Percentiles rank a stretch among this genome's conserved stretches.
These are phyloP conservation scores for Entoloma clypeatum DNA, from an alignment of 1,284 basidiomycete genomes.

Conservation along the genomic window DNA sequence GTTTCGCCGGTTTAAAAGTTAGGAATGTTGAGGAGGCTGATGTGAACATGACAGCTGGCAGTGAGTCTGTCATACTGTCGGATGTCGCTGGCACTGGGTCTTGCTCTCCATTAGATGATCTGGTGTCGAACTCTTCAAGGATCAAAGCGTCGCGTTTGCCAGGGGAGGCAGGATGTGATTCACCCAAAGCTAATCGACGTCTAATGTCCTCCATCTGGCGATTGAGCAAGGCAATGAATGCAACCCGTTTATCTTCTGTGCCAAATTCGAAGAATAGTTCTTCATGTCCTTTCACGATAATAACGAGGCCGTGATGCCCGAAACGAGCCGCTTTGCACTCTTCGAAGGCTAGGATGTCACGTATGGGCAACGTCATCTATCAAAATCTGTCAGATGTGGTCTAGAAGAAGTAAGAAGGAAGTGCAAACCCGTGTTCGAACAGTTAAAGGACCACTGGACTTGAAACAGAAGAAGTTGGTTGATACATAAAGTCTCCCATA, in stretches of 20 bases:
- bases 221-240: conserved; percentile 74
- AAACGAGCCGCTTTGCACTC: conserved; percentile 86
- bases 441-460: conserved; percentile 72
- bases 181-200: conserved; percentile 42
- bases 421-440: conserved; percentile 70
- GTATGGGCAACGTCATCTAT: conserved; percentile 92
- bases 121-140: conserved; percentile 68
- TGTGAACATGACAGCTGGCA: conserved; percentile 90
- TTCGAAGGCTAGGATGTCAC: conserved; percentile 82
- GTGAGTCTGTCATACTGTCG: conserved; percentile 58
- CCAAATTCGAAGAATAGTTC: conserved; percentile 96
- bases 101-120: conserved; percentile 38
- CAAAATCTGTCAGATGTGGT: conserved; percentile 8
- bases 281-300: conserved; percentile 93
- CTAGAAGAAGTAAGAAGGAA: conserved; percentile 2
- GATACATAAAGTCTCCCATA: conserved; percentile 86
- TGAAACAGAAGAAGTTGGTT: conserved; percentile 87
- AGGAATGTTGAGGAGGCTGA: conserved; percentile 91
- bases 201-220: conserved; percentile 76
- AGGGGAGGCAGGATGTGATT: conserved; percentile 37
- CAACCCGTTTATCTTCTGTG: conserved; percentile 71
- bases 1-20: conserved; percentile 86
- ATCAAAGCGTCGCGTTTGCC: conserved; percentile 65
- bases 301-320: conserved; percentile 82
- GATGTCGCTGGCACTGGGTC: conserved; percentile 42